Base-by-base conservation (phyloP, 2,329 filamentous ascomycete species). In the Coleophoma eucalyptorum region DNA sequence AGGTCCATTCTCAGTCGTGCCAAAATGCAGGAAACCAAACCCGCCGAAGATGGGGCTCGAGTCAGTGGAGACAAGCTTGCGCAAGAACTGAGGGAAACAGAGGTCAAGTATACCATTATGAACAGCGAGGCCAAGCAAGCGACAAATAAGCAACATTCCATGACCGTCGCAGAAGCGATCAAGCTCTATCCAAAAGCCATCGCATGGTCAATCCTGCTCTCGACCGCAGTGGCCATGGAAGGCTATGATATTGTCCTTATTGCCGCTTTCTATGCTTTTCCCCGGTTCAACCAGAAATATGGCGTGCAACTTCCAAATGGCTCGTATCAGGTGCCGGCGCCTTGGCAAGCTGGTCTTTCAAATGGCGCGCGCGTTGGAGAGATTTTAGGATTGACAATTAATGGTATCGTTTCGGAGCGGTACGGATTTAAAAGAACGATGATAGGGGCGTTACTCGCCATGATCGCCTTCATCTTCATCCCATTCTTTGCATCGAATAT, bases 401-500 rank as follows among this genome's bases (percentile, higher is more conserved):
- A 76, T 53, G 75, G 75, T 19, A 74, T 69, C 61, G 68, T 73
- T 5, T 73, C 70, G n/a, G 74, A 77, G 52, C 67, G 69, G 8
- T 75, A 74, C 50, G 58, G 58, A 16, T 59, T 58, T 67, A 40
- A 73, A 74, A 59, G 69, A 68, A 34, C 56, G 3, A 55, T 64
- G 35, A 44, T 64, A 18, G 54, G 53, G 4, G 55, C 59, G 6
- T 51, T 65, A 34, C 42, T 55, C 46, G 49, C 55, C 3, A 65
- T 70, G 72, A 46, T 67, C 75, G 46, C 73, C 72, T 4, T 76
- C 72, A 74, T 71, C 16, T 64, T 72, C n/a, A 70, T 76, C 48
- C 73, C 74, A 55, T 75, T 76, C 63, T 75, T 72, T 2, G 72
- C 73, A 1, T 65, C 68, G 45, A 73, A 71, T 42, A 67, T 75